These are phyloP conservation scores for Cyphellophora attinorum DNA, from an alignment of 2,329 filamentous ascomycete species.

Conservation along the genomic window DNA sequence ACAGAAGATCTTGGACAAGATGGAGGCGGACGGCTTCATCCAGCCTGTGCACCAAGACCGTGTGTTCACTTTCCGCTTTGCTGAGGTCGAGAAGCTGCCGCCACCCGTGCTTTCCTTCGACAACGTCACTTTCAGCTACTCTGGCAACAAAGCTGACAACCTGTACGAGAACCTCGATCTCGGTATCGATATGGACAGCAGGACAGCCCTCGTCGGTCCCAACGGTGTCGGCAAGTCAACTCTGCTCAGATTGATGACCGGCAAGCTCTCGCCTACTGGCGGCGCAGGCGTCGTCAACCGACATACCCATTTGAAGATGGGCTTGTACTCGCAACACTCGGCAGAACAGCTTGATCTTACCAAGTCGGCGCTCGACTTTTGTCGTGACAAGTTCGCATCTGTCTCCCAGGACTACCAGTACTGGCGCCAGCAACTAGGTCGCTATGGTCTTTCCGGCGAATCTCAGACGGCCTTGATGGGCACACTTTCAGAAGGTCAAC, in stretches of 20 bases:
- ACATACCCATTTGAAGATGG: constrained; percentile 97
- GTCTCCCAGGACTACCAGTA: constrained; percentile 98
- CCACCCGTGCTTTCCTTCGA: constrained; percentile 95
- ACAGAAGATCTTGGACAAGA: constrained; percentile 99
- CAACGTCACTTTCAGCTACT: constrained; percentile 96
- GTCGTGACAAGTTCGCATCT: constrained; percentile 82
- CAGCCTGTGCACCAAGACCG: constrained; percentile 76
- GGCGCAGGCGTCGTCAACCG: constrained; percentile 68
- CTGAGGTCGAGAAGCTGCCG: constrained; percentile 97
- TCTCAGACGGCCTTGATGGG: constrained; percentile 96
- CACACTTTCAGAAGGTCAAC: constrained; percentile 93
- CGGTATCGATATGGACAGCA: constrained; percentile 98
- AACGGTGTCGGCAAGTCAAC: constrained; percentile 99
- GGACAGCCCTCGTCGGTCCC: constrained; percentile 90
- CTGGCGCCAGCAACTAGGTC: constrained; percentile 95
- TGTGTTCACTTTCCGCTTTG: constrained; percentile 96
- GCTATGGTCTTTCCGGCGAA: constrained; percentile 87
- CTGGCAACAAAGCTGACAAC: constrained; percentile 77
- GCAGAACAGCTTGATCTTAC: constrained; percentile 96
- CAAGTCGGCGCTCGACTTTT: constrained; percentile 95
- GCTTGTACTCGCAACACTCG: constrained; percentile 96
- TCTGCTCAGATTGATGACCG: constrained; percentile 89
- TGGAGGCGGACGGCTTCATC: constrained; percentile 99
- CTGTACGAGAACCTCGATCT: constrained; percentile 95
- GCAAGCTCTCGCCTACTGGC: constrained; percentile 75